phyloP scores from a whole-genome alignment of 2,329 filamentous ascomycete species.

The Alternaria sp. region DNA sequence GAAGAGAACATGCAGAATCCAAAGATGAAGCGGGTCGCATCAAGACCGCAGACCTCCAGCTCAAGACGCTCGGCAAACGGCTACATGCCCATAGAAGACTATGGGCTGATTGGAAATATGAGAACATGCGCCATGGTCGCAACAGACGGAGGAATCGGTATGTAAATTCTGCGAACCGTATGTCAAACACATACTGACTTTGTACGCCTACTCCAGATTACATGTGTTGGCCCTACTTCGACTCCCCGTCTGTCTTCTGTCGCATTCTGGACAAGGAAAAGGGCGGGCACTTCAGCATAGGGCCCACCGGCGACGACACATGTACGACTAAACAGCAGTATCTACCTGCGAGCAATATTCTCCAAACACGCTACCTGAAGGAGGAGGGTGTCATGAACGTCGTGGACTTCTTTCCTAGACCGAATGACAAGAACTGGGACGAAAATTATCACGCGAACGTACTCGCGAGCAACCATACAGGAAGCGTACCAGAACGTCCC shows the following conservation, averaged over 20 bases:
- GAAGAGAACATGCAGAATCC: constrained; percentile 20
- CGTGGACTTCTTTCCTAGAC: constrained; percentile 77
- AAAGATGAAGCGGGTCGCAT: constrained; percentile 13
- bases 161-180: background rate
- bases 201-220: background rate
- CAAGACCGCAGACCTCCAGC: constrained; percentile 14
- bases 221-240: constrained; percentile 69
- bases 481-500: constrained; percentile 31
- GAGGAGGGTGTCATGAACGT: constrained; percentile 77
- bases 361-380: constrained; percentile 78
- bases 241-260: constrained; percentile 78
- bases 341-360: constrained; percentile 74
- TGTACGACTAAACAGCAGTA: constrained; percentile 80
- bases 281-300: constrained; percentile 74
- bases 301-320: constrained; percentile 53
- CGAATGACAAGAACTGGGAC: constrained; percentile 62
- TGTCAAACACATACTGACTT: constrained; percentile 73
- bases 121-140: constrained; percentile 63
- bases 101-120: constrained; percentile 83
- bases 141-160: constrained; percentile 58
- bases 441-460: constrained; percentile 43
- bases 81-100: constrained; percentile 63
- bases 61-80: constrained; percentile 32
- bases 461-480: constrained; percentile 31
- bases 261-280: constrained; percentile 76